These are phyloP conservation scores for Pedinophyceae sp. DNA, from an alignment of 139 green algal genomes.

Conservation along the genomic window DNA sequence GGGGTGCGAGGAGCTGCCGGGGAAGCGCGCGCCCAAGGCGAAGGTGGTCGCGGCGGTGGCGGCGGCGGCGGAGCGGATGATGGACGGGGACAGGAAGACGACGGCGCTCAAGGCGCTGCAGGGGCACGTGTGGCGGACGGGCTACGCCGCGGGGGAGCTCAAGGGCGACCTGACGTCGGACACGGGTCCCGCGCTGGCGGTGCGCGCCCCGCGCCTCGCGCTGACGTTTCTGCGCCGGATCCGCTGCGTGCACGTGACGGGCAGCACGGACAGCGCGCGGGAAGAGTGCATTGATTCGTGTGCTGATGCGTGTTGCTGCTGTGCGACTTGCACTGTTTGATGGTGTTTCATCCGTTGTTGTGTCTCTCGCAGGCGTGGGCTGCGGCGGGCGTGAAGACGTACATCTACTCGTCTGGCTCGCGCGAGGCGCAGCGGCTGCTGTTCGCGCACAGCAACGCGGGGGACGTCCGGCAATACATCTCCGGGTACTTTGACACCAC, in stretches of 20 bases:
- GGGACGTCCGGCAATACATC: conserved; percentile 73
- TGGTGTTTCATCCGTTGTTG: not conserved
- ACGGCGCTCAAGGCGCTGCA: conserved; percentile 36
- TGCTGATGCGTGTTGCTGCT: too few species aligned
- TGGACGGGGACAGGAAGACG: conserved; percentile 50
- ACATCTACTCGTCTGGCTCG: conserved; percentile 86
- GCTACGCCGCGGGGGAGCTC: conserved; percentile 59
- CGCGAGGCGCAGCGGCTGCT: conserved; percentile 44
- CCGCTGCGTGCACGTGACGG: too few species aligned
- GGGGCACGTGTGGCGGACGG: conserved; percentile 50
- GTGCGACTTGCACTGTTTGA: too few species aligned
- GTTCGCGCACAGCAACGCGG: conserved; percentile 38
- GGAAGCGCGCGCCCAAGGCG: conserved; percentile 2
- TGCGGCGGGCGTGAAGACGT: conserved; percentile 58
- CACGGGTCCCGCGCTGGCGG: conserved; percentile 57
- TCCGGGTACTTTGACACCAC: conserved; percentile 89
- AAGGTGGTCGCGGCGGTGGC: conserved; percentile 33
- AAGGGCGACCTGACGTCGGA: conserved; percentile 59
- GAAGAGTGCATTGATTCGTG: too few species aligned
- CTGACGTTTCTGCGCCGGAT: too few species aligned
- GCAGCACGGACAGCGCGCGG: too few species aligned
- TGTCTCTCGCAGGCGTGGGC: conserved; percentile 45
- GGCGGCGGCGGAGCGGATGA: conserved; percentile 40
- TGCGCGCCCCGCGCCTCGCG: too few species aligned
- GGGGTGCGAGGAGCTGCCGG: conserved; percentile 6